Evolutionary conservation across 306 rosid species (phyloP).

Genomic region (Quercus dentata): DNA sequence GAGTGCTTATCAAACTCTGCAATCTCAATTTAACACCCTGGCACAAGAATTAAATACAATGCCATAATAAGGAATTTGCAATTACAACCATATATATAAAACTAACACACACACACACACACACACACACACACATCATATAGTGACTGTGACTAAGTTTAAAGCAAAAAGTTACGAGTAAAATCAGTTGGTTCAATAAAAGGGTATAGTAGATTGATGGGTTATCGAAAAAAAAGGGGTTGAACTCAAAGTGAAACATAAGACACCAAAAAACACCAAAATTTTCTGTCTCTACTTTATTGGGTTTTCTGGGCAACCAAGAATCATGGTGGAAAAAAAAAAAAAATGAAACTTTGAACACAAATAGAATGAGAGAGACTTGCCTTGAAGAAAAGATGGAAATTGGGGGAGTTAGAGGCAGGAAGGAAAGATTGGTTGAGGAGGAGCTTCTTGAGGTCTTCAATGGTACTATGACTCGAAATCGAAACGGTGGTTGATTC

Average conservation of each 20-base stretch:
- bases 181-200: neutral
- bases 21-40: constrained; percentile 73
- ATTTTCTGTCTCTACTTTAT: too few relatives aligned
- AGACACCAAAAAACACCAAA: neutral
- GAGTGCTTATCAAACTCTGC: constrained; percentile 37
- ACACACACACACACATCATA: too few relatives aligned
- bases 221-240: neutral
- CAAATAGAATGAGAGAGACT: neutral
- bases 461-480: constrained; percentile 38
- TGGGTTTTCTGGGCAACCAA: neutral
- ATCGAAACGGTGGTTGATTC: constrained; percentile 49
- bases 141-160: neutral
- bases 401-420: constrained; percentile 56
- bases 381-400: constrained; percentile 84
- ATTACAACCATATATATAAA: neutral
- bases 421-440: constrained; percentile 58
- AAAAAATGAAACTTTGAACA: too few relatives aligned
- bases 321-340: neutral
- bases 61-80: neutral
- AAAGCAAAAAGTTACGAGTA: neutral
- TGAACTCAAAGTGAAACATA: neutral
- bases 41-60: constrained; percentile 6
- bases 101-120: neutral
- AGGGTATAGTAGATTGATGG: neutral
- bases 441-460: constrained; percentile 66